Conservation (phyloP, 768 basidiomycete genomes). For the Leccinum imitatum region DNA sequence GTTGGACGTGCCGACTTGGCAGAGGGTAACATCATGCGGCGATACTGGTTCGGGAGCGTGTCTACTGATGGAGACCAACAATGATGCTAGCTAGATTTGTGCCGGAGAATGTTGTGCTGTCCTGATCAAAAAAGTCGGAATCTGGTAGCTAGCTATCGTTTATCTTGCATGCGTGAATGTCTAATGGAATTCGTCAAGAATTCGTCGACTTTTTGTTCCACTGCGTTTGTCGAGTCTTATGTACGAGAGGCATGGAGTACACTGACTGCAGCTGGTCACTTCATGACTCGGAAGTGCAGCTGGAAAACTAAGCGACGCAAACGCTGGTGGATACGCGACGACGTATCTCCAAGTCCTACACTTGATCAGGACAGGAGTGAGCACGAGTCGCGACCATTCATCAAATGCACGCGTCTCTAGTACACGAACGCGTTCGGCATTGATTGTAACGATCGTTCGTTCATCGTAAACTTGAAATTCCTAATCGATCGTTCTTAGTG, state of each 20-base stretch:
- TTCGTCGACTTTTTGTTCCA: neutral
- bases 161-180: constrained; percentile 37
- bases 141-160: neutral
- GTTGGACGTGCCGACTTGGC: constrained; percentile 60
- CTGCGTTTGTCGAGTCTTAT: constrained; percentile 9
- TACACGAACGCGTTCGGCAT: constrained; percentile 68
- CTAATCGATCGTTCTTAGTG: constrained; percentile 36
- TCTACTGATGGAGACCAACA: neutral
- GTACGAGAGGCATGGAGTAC: constrained; percentile 3
- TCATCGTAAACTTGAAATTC: neutral
- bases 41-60: constrained; percentile 72
- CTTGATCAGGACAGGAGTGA: constrained; percentile 38
- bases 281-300: neutral
- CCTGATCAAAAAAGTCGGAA: neutral
- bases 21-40: constrained; percentile 76
- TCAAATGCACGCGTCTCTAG: constrained; percentile 45
- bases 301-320: neutral
- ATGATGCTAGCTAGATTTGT: neutral
- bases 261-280: neutral
- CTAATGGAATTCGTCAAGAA: too few species aligned
- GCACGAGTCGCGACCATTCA: constrained; percentile 47
- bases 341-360: neutral
- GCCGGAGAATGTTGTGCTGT: neutral
- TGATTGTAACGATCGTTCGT: constrained; percentile 3
- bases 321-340: neutral